These are phyloP conservation scores for Talaromyces sp. DNA, from an alignment of 2,329 filamentous ascomycete genomes.

Conservation along the genomic window DNA sequence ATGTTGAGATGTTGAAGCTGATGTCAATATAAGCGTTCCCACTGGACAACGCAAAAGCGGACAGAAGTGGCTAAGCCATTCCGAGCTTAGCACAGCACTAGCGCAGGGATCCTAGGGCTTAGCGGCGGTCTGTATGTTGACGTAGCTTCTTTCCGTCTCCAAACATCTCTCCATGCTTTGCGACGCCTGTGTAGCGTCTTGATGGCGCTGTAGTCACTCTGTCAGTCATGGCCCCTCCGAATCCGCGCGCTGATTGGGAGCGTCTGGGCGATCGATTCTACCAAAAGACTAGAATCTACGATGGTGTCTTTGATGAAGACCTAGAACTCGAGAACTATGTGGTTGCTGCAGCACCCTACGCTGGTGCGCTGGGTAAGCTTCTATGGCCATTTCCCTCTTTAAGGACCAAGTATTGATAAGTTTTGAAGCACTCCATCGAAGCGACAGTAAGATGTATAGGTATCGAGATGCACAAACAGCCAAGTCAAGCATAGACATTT, in stretches of 20 bases:
- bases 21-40: slow-evolving; percentile 14
- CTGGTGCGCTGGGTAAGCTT: slow-evolving; percentile 78
- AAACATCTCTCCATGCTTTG: neutral
- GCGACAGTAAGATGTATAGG: slow-evolving; percentile 77
- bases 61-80: neutral
- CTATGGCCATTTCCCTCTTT: neutral
- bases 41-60: neutral
- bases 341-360: slow-evolving; percentile 86
- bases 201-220: slow-evolving; percentile 6
- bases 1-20: slow-evolving; percentile 5
- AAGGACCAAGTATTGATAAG: neutral
- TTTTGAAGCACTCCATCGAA: slow-evolving; percentile 72
- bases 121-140: slow-evolving; percentile 13
- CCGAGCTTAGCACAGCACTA: neutral
- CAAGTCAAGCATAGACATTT: slow-evolving; percentile 87
- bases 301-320: slow-evolving; percentile 86
- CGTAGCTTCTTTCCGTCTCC: neutral
- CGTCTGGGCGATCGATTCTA: slow-evolving; percentile 91
- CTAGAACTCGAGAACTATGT: slow-evolving; percentile 93
- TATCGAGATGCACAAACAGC: slow-evolving; percentile 68
- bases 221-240: slow-evolving; percentile 41
- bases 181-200: slow-evolving; percentile 3
- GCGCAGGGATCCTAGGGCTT: slow-evolving; percentile 7
- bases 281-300: slow-evolving; percentile 90
- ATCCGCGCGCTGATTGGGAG: slow-evolving; percentile 88